Conservation (phyloP, 2,329 filamentous ascomycete genomes). For the Colletotrichum sp. region DNA sequence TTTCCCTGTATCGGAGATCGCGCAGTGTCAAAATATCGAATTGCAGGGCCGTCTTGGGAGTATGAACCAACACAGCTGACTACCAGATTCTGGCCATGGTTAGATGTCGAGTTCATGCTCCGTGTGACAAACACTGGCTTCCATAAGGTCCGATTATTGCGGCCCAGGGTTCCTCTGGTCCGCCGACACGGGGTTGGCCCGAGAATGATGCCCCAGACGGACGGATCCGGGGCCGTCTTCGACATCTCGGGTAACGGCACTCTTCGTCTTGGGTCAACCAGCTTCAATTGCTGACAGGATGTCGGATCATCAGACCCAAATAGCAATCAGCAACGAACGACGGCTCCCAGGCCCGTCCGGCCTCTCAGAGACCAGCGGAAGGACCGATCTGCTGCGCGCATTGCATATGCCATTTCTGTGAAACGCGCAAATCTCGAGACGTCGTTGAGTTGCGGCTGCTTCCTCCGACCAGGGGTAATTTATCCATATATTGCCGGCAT, state of each 20-base stretch:
- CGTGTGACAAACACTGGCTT: neutral
- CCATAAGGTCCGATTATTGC: neutral
- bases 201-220: neutral
- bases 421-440: neutral
- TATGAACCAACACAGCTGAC: neutral
- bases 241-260: neutral
- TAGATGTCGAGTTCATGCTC: neutral
- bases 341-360: neutral
- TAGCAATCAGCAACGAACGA: neutral
- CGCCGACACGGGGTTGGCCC: neutral
- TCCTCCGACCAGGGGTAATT: neutral
- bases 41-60: neutral
- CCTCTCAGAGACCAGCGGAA: neutral
- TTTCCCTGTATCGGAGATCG: neutral
- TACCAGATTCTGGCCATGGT: neutral
- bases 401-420: neutral
- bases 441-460: constrained; percentile 10
- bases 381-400: neutral
- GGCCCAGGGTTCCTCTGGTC: neutral
- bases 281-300: neutral
- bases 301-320: neutral
- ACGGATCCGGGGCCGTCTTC: neutral
- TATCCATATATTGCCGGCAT: constrained; percentile 13
- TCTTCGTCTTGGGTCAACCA: neutral
- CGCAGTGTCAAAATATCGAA: neutral